A percentile compares a stretch with the other conserved stretches of the same genome.
phyloP scores from a whole-genome alignment of 2,329 filamentous ascomycete genomes.

The Aureobasidium mangrovei region DNA sequence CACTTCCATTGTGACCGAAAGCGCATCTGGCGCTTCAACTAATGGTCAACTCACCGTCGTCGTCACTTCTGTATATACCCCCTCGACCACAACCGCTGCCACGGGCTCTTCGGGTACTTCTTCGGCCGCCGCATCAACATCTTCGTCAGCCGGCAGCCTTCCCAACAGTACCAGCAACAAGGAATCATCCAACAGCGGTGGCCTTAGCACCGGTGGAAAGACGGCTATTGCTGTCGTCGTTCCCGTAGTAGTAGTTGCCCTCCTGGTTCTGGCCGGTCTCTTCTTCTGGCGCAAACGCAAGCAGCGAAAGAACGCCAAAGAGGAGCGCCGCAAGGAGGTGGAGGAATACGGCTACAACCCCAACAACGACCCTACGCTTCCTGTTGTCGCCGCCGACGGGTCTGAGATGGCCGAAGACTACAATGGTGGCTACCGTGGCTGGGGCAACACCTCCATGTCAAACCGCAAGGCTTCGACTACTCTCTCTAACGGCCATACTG shows the following conservation, averaged over 20 bases:
- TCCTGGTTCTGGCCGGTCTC: slow-evolving; percentile 66
- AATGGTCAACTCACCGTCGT: slow-evolving; percentile 19
- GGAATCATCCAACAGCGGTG: slow-evolving; percentile 25
- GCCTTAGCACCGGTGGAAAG: slow-evolving; percentile 55
- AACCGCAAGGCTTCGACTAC: slow-evolving; percentile 79
- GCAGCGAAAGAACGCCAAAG: slow-evolving; percentile 73
- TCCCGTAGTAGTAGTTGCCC: slow-evolving; percentile 77
- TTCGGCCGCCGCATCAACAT: slow-evolving; percentile 15
- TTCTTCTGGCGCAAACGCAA: slow-evolving; percentile 87
- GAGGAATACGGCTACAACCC: slow-evolving; percentile 97
- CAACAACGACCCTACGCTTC: slow-evolving; percentile 83
- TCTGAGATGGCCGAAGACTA: slow-evolving; percentile 73
- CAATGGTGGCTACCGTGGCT: slow-evolving; percentile 78
- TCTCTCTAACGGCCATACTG: slow-evolving; percentile 60
- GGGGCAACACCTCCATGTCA: slow-evolving; percentile 69
- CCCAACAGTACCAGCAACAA: slow-evolving; percentile 16
- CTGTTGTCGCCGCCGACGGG: slow-evolving; percentile 47
- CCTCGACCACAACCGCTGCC: slow-evolving; percentile 15
- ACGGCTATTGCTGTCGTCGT: slow-evolving; percentile 93
- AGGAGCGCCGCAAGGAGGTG: slow-evolving; percentile 86
- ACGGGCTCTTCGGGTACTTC: slow-evolving; percentile 8
- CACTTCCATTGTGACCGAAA: slow-evolving; percentile 21
- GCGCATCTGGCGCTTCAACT: slow-evolving; percentile 12
- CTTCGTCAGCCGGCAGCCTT: slow-evolving; percentile 18
- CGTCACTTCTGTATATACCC: slow-evolving; percentile 17